Percentiles rank a stretch among this genome's conserved stretches.
Conservation (phyloP, 768 basidiomycete species). For the Boletus sensibilis region DNA sequence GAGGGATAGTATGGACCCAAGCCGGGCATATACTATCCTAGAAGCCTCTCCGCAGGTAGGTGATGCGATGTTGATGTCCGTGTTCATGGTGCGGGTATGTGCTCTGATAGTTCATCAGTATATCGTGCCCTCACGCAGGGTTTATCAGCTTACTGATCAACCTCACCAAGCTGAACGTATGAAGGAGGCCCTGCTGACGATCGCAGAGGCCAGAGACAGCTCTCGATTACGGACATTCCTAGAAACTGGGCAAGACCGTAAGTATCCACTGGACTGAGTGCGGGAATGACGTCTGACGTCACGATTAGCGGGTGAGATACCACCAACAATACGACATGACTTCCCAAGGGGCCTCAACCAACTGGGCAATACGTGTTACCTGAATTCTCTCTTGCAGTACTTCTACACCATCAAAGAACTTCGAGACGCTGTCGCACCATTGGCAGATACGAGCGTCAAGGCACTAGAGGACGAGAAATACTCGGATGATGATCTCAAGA, state of each 20-base stretch:
- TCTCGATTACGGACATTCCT: slow-evolving; percentile 65
- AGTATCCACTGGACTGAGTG: slow-evolving; percentile 32
- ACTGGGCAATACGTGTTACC: slow-evolving; percentile 84
- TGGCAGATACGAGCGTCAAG: slow-evolving; percentile 55
- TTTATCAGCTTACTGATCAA: slow-evolving; percentile 63
- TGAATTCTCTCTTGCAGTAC: slow-evolving; percentile 80
- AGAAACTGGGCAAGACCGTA: slow-evolving; percentile 71
- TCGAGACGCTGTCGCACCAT: slow-evolving; percentile 66
- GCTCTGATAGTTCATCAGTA: background rate
- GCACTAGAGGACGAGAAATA: slow-evolving; percentile 65
- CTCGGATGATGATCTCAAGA: slow-evolving; percentile 77
- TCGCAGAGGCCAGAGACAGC: slow-evolving; percentile 75
- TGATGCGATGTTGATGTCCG: slow-evolving; percentile 73
- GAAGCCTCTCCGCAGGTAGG: slow-evolving; percentile 71
- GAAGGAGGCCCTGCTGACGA: slow-evolving; percentile 68
- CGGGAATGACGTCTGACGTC: slow-evolving; percentile 2
- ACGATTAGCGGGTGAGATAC: slow-evolving; percentile 62
- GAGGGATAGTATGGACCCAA: slow-evolving; percentile 60
- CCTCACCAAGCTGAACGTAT: slow-evolving; percentile 66
- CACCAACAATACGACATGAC: slow-evolving; percentile 53
- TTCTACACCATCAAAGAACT: slow-evolving; percentile 95
- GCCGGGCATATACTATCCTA: slow-evolving; percentile 68
- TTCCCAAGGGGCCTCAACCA: slow-evolving; percentile 86
- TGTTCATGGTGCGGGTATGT: slow-evolving; percentile 68
- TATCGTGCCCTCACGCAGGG: slow-evolving; percentile 8